These are phyloP conservation scores for Candida takata DNA, from an alignment of 805 yeast genomes.

Conservation along the genomic window DNA sequence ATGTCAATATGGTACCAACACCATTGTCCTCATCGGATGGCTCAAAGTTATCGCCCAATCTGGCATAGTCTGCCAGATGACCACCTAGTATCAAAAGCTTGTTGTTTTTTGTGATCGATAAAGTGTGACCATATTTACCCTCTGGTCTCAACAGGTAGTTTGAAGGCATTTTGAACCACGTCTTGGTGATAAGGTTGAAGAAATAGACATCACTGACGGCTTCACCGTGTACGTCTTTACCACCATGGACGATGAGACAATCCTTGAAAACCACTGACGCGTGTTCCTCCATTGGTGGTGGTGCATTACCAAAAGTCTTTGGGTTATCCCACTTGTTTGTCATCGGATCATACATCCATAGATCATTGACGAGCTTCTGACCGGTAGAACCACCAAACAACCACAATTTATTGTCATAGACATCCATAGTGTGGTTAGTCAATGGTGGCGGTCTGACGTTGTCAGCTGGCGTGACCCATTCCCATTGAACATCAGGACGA, in stretches of 20 bases:
- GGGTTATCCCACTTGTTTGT: conserved; percentile 64
- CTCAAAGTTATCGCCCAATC: conserved; percentile 41
- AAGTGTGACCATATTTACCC: conserved; percentile 85
- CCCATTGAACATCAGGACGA: conserved; percentile 82
- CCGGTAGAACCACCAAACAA: conserved; percentile 91
- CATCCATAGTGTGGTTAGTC: conserved; percentile 84
- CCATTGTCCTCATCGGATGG: conserved; percentile 47
- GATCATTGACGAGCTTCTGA: conserved; percentile 59
- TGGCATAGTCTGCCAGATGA: conserved; percentile 65
- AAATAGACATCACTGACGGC: conserved; percentile 62
- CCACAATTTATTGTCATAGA: conserved; percentile 71
- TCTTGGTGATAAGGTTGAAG: conserved; percentile 63
- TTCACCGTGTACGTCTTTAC: conserved; percentile 68
- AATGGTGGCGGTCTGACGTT: conserved; percentile 67
- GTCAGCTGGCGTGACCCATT: conserved; percentile 49
- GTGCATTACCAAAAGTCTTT: conserved; percentile 58
- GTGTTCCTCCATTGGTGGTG: conserved; percentile 89
- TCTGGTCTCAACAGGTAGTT: conserved; percentile 51
- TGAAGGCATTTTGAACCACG: conserved; percentile 61
- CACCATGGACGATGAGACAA: conserved; percentile 81
- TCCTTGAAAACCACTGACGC: conserved; percentile 76
- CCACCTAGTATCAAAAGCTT: conserved; percentile 89
- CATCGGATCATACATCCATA: conserved; percentile 74
- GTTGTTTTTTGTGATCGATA: conserved; percentile 61
- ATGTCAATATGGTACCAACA: conserved; percentile 54